Conservation (phyloP, 2,329 filamentous ascomycete genomes). For the Sporothrix euskadiensis region DNA sequence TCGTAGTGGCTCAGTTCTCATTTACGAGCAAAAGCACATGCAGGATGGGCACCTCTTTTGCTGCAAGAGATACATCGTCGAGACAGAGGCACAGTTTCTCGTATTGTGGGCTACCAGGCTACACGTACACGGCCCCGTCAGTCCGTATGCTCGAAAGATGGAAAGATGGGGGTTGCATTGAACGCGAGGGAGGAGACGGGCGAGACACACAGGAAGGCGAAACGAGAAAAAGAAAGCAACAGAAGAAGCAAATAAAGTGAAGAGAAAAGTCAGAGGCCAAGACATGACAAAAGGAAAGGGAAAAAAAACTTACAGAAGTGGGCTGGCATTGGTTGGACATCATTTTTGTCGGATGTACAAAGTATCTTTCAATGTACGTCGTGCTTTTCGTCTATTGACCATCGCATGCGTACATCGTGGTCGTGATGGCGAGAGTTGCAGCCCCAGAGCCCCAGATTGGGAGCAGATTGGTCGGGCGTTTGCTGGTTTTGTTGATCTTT, state of each 20-base stretch:
- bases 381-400: too few species aligned
- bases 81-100: conserved; percentile 2
- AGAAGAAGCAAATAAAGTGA: not conserved
- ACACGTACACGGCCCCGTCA: not conserved
- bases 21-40: not conserved
- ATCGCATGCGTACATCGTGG: not conserved
- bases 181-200: conserved; percentile 10
- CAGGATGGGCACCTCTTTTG: not conserved
- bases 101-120: conserved; percentile 3
- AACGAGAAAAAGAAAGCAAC: conserved; percentile 18
- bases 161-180: not conserved
- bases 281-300: not conserved
- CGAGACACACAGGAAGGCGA: conserved; percentile 6
- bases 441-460: not conserved
- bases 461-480: not conserved
- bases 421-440: not conserved
- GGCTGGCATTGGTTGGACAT: not conserved
- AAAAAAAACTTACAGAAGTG: conserved; percentile 6
- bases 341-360: not conserved
- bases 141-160: not conserved
- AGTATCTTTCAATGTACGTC: not conserved
- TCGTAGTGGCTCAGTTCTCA: not conserved
- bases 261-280: not conserved
- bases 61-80: not conserved
- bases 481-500: not conserved